A percentile compares a stretch with the other conserved stretches of the same genome.
These are phyloP conservation scores for Aspergillus carbonarius DNA, from an alignment of 2,329 filamentous ascomycete species.

Conservation along the genomic window DNA sequence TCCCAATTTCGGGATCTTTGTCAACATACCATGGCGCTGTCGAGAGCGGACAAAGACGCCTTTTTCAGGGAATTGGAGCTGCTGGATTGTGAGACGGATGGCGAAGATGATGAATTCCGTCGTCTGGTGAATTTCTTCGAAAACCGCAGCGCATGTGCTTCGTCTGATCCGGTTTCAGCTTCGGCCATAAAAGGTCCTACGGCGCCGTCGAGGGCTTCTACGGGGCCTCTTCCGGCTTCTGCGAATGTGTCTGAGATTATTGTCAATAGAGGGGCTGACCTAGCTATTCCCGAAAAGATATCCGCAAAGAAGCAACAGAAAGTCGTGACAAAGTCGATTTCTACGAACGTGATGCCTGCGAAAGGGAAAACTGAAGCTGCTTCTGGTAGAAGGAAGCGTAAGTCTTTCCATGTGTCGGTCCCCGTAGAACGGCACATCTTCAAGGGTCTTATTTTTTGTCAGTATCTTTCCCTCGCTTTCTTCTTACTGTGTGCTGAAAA, in stretches of 20 bases:
- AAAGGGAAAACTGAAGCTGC: constrained; percentile 9
- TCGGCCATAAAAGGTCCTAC: neutral
- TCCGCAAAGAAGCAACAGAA: neutral
- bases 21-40: constrained; percentile 20
- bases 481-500: neutral
- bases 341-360: constrained; percentile 16
- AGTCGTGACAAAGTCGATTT: constrained; percentile 12
- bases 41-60: constrained; percentile 27
- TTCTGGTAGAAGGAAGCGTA: constrained; percentile 31
- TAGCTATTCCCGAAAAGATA: neutral
- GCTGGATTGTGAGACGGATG: constrained; percentile 30
- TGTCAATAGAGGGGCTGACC: neutral
- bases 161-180: neutral
- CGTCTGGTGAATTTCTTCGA: constrained; percentile 13
- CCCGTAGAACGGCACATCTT: constrained; percentile 61
- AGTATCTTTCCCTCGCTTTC: constrained; percentile 15
- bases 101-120: constrained; percentile 22
- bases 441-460: constrained; percentile 59
- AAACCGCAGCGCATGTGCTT: neutral
- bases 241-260: neutral
- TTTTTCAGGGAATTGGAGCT: constrained; percentile 40
- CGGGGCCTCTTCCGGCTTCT: neutral
- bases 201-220: neutral
- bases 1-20: constrained; percentile 13
- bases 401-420: constrained; percentile 44